Percentiles rank a stretch among this genome's conserved stretches.
phyloP scores from a whole-genome alignment of 75 land plant species.

The Sequoiadendron giganteum region DNA sequence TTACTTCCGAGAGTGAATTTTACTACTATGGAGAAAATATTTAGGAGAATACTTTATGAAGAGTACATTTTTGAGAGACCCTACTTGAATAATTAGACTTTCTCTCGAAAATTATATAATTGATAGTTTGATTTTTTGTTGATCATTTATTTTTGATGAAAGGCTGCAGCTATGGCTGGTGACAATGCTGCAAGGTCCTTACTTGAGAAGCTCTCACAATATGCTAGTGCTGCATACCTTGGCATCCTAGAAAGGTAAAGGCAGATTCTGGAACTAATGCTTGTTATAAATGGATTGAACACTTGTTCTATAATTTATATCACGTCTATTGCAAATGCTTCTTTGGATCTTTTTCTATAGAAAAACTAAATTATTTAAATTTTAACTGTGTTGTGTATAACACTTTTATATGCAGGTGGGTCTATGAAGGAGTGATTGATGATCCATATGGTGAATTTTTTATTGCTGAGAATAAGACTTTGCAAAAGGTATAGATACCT shows the following conservation, averaged over 20 bases:
- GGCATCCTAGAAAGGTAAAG: conserved; percentile 85
- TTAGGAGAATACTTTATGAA: not conserved
- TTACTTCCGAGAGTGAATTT: too few species aligned
- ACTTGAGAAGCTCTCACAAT: conserved; percentile 87
- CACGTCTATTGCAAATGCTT: not conserved
- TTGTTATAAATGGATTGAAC: not conserved
- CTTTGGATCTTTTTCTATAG: conserved; percentile 1
- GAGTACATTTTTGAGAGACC: not conserved
- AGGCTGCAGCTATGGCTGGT: conserved; percentile 98
- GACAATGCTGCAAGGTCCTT: conserved; percentile 91
- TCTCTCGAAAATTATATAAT: not conserved
- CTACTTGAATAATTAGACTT: not conserved
- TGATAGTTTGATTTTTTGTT: not conserved
- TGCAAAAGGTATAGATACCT: conserved; percentile 69
- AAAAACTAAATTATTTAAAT: not conserved
- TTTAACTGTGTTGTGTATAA: not conserved
- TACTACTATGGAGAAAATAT: not conserved
- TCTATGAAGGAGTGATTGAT: conserved; percentile 96
- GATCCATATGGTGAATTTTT: conserved; percentile 99
- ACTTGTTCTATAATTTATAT: conserved; percentile 5
- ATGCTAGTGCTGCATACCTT: conserved; percentile 87
- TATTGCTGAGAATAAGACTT: conserved; percentile 87
- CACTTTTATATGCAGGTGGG: conserved; percentile 61
- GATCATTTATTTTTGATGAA: conserved; percentile 13
- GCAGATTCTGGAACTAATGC: not conserved